Conservation (phyloP, 495 filamentous ascomycete species). For the Lentithecium fluviatile region DNA sequence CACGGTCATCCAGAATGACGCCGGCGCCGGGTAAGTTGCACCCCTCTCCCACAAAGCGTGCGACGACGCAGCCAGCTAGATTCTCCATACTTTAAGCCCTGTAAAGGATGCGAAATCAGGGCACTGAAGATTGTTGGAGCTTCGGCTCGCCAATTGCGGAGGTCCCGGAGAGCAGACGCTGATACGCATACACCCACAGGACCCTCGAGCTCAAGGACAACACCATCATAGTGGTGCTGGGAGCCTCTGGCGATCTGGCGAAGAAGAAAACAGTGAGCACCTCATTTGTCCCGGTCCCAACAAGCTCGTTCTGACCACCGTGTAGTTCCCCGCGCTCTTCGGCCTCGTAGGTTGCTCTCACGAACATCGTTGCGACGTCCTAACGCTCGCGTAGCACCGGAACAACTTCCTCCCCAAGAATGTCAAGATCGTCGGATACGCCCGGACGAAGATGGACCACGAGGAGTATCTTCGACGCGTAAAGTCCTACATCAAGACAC, state of each 20-base stretch:
- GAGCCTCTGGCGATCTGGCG: conserved; percentile 94
- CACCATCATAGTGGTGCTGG: conserved; percentile 95
- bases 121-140: no score
- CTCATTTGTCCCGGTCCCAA: neutral
- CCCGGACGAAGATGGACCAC: conserved; percentile 98
- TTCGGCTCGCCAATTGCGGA: neutral
- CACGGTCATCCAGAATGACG: conserved; percentile 62
- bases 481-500: conserved; percentile 97
- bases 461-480: conserved; percentile 90
- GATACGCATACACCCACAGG: conserved; percentile 45
- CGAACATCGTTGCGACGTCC: conserved; percentile 2
- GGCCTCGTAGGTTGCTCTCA: conserved; percentile 73
- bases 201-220: conserved; percentile 95
- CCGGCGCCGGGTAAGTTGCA: conserved; percentile 34
- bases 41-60: neutral
- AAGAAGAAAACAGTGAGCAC: conserved; percentile 96
- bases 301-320: conserved; percentile 21
- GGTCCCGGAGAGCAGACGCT: conserved; percentile 11
- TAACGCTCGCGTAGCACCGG: conserved; percentile 64
- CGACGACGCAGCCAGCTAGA: no score
- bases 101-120: no score
- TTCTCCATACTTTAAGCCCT: no score
- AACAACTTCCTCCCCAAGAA: conserved; percentile 98
- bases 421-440: conserved; percentile 98
- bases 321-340: conserved; percentile 94